Evolutionary conservation across 164 flowering plant genomes (phyloP), one percentile per base, ranked within the genome.

Genomic region (Cinnamomum chago): DNA sequence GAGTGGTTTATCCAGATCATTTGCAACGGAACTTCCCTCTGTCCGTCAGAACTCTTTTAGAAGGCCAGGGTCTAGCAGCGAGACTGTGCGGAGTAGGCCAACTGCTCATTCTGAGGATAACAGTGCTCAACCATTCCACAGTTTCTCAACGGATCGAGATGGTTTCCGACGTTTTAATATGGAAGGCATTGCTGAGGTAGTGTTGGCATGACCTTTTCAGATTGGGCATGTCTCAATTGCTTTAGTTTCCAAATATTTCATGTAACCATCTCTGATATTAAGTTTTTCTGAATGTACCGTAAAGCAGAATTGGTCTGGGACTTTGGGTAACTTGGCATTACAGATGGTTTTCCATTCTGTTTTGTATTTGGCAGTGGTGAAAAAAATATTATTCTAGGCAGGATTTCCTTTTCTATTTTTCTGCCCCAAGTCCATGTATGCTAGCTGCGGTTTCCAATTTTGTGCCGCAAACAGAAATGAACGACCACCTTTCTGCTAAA

Each of bases 161-260:
- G 80, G 78, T 33, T 79, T 84, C 30, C 82, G 73, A 23, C 85
- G 77, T 27, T 85, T 84, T 79, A 86, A 87, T 80, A 80, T 89
- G 79, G 89, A 87, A 81, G 97, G 95, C 47, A 83, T 88, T 79
- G 93, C 97, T 11, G 96, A 90, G 94, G 97, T 93, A 86, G 65
- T 22, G 20, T 47, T 28, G 12, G 15, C 40, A 40, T 14, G 60
- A 55, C 5, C 60, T 55, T 15, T 55, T 55, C 17, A 4, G 20
- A 55, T 14, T 55, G 60, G 17, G 60, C 60, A 3, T 55, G 4
- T 55, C 17, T 55, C 15, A 58, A n/a, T 15, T 15, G 25, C n/a
- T n/a, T 64, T 64, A n/a, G 27, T 24, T 64, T 64, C 22, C 12
- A 64, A 64, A 5, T 64, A 23, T 64, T 64, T 22, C 66, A 2